Evolutionary conservation across 495 filamentous ascomycete genomes (phyloP).

Genomic region (Aspergillus baeticus): DNA sequence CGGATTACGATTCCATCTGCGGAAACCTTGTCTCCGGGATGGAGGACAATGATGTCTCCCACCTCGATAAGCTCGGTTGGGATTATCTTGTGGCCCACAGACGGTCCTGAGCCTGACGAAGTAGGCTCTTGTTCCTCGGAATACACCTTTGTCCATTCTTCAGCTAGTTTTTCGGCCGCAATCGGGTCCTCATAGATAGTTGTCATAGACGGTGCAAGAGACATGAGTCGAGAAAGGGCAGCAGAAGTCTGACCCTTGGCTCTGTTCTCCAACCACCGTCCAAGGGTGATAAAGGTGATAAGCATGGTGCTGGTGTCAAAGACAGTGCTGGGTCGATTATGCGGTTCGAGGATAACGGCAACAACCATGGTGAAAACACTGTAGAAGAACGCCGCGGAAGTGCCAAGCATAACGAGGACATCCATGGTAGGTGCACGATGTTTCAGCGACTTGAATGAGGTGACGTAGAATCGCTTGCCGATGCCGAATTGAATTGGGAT

Average conservation of each 20-base stretch:
- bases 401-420: slow-evolving; percentile 90
- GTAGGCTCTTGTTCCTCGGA: slow-evolving; percentile 18
- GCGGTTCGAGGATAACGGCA: slow-evolving; percentile 65
- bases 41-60: slow-evolving; percentile 88
- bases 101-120: slow-evolving; percentile 49
- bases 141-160: slow-evolving; percentile 57
- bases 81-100: slow-evolving; percentile 71
- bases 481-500: slow-evolving; percentile 96
- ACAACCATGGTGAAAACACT: slow-evolving; percentile 86
- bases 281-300: slow-evolving; percentile 92
- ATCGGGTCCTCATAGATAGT: slow-evolving; percentile 98
- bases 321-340: slow-evolving; percentile 77
- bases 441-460: slow-evolving; percentile 84
- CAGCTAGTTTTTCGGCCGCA: slow-evolving; percentile 84
- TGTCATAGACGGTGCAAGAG: slow-evolving; percentile 90
- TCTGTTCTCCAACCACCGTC: slow-evolving; percentile 88
- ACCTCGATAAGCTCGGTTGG: slow-evolving; percentile 95
- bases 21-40: slow-evolving; percentile 94
- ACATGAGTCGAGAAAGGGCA: slow-evolving; percentile 94
- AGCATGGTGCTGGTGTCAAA: slow-evolving; percentile 99
- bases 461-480: slow-evolving; percentile 86
- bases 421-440: slow-evolving; percentile 97
- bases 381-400: slow-evolving; percentile 97
- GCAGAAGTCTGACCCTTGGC: slow-evolving; percentile 97
- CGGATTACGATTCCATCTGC: slow-evolving; percentile 85